Conservation (phyloP, 306 rosid species). For the Cucurbita pepo region DNA sequence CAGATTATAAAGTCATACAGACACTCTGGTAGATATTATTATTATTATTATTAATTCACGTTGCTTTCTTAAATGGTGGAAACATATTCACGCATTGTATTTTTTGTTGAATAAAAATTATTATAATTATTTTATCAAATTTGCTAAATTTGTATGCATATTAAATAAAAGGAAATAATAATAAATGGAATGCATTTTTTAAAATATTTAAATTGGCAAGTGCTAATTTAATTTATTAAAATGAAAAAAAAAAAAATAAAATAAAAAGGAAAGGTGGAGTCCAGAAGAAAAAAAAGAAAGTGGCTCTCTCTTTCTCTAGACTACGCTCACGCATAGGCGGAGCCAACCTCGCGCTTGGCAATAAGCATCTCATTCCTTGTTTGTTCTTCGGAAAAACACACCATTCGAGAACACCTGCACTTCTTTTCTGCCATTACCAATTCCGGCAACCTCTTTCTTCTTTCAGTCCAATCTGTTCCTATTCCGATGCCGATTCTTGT, state of each 20-base stretch:
- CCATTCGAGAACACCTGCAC: conserved; percentile 1
- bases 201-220: not conserved
- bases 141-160: no score
- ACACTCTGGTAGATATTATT: no score
- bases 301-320: not conserved
- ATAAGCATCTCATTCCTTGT: conserved; percentile 7
- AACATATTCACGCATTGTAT: no score
- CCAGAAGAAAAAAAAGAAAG: not conserved
- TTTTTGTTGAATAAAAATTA: no score
- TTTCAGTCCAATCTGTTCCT: not conserved
- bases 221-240: not conserved
- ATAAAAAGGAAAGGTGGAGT: not conserved
- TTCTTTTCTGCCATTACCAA: conserved; percentile 11
- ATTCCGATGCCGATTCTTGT: not conserved
- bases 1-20: no score
- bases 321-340: not conserved
- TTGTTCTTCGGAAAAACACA: conserved; percentile 12
- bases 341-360: not conserved
- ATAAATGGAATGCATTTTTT: not conserved
- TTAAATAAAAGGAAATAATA: not conserved
- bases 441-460: conserved; percentile 10
- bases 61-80: no score
- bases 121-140: no score
- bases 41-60: no score
- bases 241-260: not conserved